Base-by-base conservation (phyloP, 1,284 basidiomycete species). In the Cystobasidiaceae sp. region DNA sequence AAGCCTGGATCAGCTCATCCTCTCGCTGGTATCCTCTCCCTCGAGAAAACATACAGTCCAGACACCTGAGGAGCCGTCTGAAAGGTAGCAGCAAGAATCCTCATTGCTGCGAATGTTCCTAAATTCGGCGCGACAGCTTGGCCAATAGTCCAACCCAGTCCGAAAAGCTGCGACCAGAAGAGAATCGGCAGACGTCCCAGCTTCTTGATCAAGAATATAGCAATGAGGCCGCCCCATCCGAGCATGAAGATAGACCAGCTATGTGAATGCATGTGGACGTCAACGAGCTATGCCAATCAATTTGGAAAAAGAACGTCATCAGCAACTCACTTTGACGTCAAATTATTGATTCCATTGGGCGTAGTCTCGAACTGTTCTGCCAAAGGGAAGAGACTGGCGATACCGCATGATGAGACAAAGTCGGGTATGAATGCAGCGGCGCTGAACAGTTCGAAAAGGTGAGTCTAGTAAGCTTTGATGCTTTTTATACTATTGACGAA, bases 181-280 rank as follows among this genome's bases (percentile, higher is more conserved):
- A 86, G 76, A 3, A 85, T 77, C 0, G 84, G 84, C 8, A 86
- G 80, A 54, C 85, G 80, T 8, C 85, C 85, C 71, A 77, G 82
- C 25, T 82, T 80, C 63, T 83, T 78, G 75, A 83, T 82, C 19
- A 85, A 73, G 75, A 85, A 82, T 0, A 86, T 82, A 6, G 82
- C 82, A 64, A 84, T 77, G 13, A 85, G 71, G 17, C 83, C 82
- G 32, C 84, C 84, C 81, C 81, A 84, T 54, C 84, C 85, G 13
- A 85, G 76, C 21, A 86, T 75, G 74, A 86, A 86, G 60, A 86
- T 86, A 71, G 84, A 85, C 84, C 84, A 85, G 74, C 84, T 85
- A 63, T 9, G 67, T 11, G 6, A 67, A 44, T 19, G 58, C 67
- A 21, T 32, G 41, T 39, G 19, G 43, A 43, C 23, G n/a, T n/a